Conservation (phyloP, 2,329 filamentous ascomycete species). For the Fusarium chuoi region DNA sequence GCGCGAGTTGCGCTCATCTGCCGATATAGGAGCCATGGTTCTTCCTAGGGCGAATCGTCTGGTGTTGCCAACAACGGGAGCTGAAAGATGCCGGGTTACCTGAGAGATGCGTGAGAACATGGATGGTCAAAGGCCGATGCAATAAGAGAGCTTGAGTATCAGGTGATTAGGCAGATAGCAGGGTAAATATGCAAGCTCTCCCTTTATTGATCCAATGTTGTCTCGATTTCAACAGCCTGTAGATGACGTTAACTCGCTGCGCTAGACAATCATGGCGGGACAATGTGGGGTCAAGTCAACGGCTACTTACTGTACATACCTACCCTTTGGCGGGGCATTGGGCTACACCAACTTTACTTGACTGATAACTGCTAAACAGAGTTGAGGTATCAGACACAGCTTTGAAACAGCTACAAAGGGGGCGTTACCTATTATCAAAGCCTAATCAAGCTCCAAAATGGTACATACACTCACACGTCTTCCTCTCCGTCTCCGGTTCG, state of each 20-base stretch:
- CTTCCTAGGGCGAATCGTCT: constrained; percentile 41
- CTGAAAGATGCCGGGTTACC: constrained; percentile 73
- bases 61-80: constrained; percentile 49
- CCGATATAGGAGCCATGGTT: constrained; percentile 55
- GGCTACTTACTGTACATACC: background rate
- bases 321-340: constrained; percentile 31
- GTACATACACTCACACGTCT: constrained; percentile 2
- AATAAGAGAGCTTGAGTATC: constrained; percentile 4
- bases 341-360: constrained; percentile 15
- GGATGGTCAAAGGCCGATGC: constrained; percentile 21
- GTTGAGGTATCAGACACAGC: background rate
- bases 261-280: constrained; percentile 17
- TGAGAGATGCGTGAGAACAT: constrained; percentile 85
- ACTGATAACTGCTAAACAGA: constrained; percentile 23
- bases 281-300: constrained; percentile 15
- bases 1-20: constrained; percentile 67
- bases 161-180: background rate
- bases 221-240: constrained; percentile 8
- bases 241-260: constrained; percentile 34
- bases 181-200: constrained; percentile 11
- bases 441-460: constrained; percentile 19
- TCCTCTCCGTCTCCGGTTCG: background rate
- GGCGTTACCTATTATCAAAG: background rate
- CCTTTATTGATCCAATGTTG: constrained; percentile 11
- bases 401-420: constrained; percentile 12